Evolutionary conservation across 306 rosid genomes (phyloP).

Genomic region (Acacia acuminata): DNA sequence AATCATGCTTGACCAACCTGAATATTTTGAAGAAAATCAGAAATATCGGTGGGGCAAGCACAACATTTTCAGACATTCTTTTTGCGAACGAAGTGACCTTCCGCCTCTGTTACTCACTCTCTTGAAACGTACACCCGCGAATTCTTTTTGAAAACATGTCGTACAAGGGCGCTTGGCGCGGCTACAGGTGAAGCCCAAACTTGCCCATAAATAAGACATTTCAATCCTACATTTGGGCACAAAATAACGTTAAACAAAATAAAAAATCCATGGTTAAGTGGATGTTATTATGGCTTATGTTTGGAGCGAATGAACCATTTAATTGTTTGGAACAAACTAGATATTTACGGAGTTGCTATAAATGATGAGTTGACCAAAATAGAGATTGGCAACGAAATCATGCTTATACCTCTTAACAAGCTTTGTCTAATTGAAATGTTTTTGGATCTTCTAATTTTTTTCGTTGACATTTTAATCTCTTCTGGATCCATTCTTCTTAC

Average conservation of each 20-base stretch:
- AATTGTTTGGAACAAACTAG: background rate
- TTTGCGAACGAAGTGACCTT: slow-evolving; percentile 52
- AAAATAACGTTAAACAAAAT: background rate
- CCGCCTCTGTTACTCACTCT: slow-evolving; percentile 53
- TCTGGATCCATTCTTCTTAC: slow-evolving; percentile 28
- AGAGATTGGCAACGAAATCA: background rate
- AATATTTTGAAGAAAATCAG: background rate
- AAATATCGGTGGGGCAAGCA: background rate
- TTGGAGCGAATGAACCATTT: background rate
- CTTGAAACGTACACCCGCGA: slow-evolving; percentile 50
- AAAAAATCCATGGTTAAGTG: background rate
- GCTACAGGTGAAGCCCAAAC: slow-evolving; percentile 23
- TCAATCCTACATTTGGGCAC: slow-evolving; percentile 23
- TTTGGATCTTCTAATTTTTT: background rate
- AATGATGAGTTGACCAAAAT: background rate
- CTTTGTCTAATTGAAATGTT: slow-evolving; percentile 31
- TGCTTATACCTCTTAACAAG: slow-evolving; percentile 42
- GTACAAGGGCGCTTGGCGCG: slow-evolving; percentile 69
- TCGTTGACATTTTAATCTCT: slow-evolving; percentile 15
- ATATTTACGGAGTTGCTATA: background rate
- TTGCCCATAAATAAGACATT: slow-evolving; percentile 50
- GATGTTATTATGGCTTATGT: background rate
- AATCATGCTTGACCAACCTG: slow-evolving; percentile 58
- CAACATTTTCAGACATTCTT: slow-evolving; percentile 34
- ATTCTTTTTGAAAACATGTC: slow-evolving; percentile 53